A percentile compares a stretch with the other conserved stretches of the same genome.
Conservation (phyloP, 2,329 filamentous ascomycete genomes). For the Talaromyces piceae region DNA sequence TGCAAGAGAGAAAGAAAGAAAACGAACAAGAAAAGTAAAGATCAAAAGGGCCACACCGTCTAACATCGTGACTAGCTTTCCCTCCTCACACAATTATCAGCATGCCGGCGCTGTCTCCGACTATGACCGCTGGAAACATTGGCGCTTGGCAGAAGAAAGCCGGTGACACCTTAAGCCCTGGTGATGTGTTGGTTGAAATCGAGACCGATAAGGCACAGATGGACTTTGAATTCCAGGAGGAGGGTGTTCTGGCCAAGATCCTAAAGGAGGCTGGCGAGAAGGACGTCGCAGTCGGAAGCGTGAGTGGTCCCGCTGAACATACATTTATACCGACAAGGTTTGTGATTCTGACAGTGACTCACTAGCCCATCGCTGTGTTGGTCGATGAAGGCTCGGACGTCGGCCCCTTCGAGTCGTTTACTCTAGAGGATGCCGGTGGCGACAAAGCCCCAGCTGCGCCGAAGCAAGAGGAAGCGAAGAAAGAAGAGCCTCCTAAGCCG, state of each 20-base stretch:
- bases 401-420: constrained; percentile 81
- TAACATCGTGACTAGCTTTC: constrained; percentile 57
- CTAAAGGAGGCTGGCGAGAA: constrained; percentile 89
- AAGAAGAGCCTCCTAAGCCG: constrained; percentile 35
- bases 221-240: constrained; percentile 99
- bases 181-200: constrained; percentile 94
- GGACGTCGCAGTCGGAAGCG: constrained; percentile 87
- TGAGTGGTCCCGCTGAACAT: constrained; percentile 48
- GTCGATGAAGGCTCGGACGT: constrained; percentile 88
- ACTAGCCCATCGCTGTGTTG: constrained; percentile 90
- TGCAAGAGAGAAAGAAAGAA: not conserved
- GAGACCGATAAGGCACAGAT: constrained; percentile 99
- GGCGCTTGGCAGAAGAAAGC: constrained; percentile 97
- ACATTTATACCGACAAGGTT: not conserved
- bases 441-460: constrained; percentile 58
- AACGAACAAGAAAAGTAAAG: constrained; percentile 12
- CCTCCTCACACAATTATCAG: constrained; percentile 90
- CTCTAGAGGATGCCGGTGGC: constrained; percentile 82
- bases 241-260: constrained; percentile 90
- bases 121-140: constrained; percentile 95
- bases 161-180: constrained; percentile 77
- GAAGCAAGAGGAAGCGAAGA: constrained; percentile 56
- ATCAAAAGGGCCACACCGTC: too few relatives aligned
- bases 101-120: constrained; percentile 97
- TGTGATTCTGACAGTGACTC: constrained; percentile 17